phyloP scores from a whole-genome alignment of 2,329 filamentous ascomycete genomes.

The Paecilomyces sp. region DNA sequence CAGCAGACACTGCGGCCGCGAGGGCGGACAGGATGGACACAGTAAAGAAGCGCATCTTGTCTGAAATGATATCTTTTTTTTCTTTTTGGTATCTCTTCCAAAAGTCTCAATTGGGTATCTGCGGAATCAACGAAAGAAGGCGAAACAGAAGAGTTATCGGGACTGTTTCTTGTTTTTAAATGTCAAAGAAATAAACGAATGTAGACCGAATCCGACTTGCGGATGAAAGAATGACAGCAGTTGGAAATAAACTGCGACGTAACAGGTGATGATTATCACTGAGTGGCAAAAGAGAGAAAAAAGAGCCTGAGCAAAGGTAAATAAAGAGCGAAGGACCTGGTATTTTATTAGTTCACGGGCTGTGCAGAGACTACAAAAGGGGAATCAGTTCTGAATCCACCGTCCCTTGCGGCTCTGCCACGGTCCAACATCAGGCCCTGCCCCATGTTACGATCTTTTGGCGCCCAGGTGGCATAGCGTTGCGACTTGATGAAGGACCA shows the following conservation, averaged over 20 bases:
- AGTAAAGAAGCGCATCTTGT: slow-evolving; percentile 34
- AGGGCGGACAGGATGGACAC: slow-evolving; percentile 30
- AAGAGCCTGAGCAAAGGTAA: slow-evolving; percentile 5
- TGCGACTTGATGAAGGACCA: not conserved
- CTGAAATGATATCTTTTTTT: not conserved
- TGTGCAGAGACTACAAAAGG: not conserved
- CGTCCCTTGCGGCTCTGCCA: not conserved
- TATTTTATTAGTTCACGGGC: not conserved
- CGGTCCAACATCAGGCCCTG: not conserved
- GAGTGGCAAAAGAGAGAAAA: slow-evolving; percentile 8
- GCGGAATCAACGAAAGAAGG: slow-evolving; percentile 19
- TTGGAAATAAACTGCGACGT: slow-evolving; percentile 4
- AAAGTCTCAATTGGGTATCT: slow-evolving; percentile 4
- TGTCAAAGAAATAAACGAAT: slow-evolving; percentile 14
- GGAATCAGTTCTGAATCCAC: not conserved
- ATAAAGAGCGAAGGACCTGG: not conserved
- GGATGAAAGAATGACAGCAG: slow-evolving; percentile 14
- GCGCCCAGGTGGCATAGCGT: not conserved
- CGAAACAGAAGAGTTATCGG: not conserved
- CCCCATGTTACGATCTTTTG: not conserved
- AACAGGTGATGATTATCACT: slow-evolving; percentile 4
- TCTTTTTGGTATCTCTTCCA: not conserved
- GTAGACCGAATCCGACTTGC: slow-evolving; percentile 5
- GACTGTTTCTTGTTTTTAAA: not conserved
- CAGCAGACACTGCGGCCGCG: slow-evolving; percentile 29